Evolutionary conservation across 1,284 basidiomycete genomes (phyloP).

Genomic region (Lentinula novae-zelandiae): DNA sequence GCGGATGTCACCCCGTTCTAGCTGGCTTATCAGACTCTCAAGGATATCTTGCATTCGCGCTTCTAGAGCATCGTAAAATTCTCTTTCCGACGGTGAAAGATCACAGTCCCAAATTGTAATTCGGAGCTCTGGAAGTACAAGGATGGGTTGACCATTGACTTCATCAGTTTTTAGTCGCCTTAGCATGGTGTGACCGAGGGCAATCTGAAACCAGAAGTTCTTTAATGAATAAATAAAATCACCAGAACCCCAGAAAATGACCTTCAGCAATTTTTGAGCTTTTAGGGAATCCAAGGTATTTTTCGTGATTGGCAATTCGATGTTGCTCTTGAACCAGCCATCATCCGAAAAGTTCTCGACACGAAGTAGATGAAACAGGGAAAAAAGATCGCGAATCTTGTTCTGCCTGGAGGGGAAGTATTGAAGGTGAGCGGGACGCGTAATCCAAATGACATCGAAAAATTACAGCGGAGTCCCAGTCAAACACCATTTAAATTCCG

Average conservation of each 20-base stretch:
- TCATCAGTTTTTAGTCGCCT: constrained; percentile 9
- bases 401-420: constrained; percentile 7
- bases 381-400: constrained; percentile 3
- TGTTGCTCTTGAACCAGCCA: constrained; percentile 3
- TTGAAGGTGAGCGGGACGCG: not conserved
- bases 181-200: constrained; percentile 2
- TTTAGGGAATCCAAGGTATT: not conserved
- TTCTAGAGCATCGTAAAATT: not conserved
- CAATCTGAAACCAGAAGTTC: not conserved
- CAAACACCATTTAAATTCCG: constrained; percentile 8
- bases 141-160: constrained; percentile 1
- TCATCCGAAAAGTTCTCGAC: not conserved
- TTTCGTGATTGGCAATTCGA: constrained; percentile 1
- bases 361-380: constrained; percentile 7
- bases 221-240: not conserved
- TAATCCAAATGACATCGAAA: not conserved
- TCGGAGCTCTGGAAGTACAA: not conserved
- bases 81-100: not conserved
- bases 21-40: not conserved
- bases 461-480: constrained; percentile 13
- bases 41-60: not conserved
- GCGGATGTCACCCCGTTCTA: not conserved
- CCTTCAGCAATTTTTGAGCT: constrained; percentile 5
- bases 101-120: not conserved
- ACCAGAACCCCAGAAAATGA: not conserved